Evolutionary conservation across 2,329 filamentous ascomycete genomes (phyloP).

Genomic region (Helotiales sp.): DNA sequence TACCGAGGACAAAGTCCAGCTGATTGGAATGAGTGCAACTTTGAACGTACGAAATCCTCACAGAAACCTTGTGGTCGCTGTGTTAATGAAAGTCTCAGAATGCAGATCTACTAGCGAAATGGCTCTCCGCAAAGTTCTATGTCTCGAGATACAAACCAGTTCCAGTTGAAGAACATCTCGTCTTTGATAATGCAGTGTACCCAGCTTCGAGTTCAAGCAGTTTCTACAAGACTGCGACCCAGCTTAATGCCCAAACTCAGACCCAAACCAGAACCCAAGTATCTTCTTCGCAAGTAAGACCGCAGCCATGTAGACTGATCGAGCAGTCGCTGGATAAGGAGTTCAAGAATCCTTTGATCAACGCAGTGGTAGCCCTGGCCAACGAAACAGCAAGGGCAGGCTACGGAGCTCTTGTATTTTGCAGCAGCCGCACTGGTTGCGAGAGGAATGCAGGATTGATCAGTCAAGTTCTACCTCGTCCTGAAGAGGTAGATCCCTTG

Average conservation of each 20-base stretch:
- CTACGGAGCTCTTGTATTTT: conserved; percentile 73
- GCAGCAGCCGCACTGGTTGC: conserved; percentile 65
- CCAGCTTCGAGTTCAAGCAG: conserved; percentile 57
- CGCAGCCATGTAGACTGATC: conserved; percentile 49
- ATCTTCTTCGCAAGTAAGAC: conserved; percentile 36
- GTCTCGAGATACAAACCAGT: conserved; percentile 72
- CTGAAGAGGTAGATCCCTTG: conserved; percentile 41
- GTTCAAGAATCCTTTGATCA: conserved; percentile 63
- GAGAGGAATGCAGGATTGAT: conserved; percentile 70
- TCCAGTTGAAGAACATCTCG: conserved; percentile 74
- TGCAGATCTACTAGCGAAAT: conserved; percentile 65
- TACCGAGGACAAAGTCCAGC: conserved; percentile 2
- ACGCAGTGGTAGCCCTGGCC: conserved; percentile 69
- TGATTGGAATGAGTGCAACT: conserved; percentile 73
- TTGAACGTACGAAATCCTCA: conserved; percentile 54
- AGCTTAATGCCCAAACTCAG: conserved; percentile 42
- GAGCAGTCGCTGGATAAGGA: conserved; percentile 59
- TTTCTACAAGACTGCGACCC: conserved; percentile 57
- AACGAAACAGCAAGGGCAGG: conserved; percentile 68
- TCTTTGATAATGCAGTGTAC: conserved; percentile 70
- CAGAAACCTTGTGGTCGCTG: no score
- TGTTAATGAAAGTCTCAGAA: conserved; percentile 49
- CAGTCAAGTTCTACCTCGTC: conserved; percentile 61
- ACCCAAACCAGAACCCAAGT: conserved; percentile 33
- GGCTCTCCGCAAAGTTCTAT: conserved; percentile 70